phyloP scores from a whole-genome alignment of 441 rosid species.

The Rhodomyrtus psidioides region DNA sequence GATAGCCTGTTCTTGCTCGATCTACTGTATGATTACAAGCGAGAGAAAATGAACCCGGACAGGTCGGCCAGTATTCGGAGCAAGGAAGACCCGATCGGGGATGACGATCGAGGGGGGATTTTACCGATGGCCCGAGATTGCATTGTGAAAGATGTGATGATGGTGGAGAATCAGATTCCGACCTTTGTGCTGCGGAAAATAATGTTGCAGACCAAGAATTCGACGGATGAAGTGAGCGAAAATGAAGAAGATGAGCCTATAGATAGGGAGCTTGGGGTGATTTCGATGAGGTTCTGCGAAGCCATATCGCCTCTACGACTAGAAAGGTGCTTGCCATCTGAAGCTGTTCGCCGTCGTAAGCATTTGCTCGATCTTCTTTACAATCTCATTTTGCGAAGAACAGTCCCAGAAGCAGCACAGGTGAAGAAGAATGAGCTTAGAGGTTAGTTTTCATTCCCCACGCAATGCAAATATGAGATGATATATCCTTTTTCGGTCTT shows the following conservation, averaged over 20 bases:
- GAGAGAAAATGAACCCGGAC: not conserved
- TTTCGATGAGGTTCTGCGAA: not conserved
- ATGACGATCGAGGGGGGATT: not conserved
- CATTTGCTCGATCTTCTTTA: not conserved
- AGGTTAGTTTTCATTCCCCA: not conserved
- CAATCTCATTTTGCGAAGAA: not conserved
- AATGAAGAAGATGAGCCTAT: not conserved
- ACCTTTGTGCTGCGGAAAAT: not conserved
- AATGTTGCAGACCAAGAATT: not conserved
- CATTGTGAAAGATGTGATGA: not conserved
- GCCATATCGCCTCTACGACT: not conserved
- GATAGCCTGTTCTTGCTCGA: not conserved
- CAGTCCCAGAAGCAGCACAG: not conserved
- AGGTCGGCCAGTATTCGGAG: not conserved
- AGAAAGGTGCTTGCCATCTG: not conserved
- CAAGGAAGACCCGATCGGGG: not conserved
- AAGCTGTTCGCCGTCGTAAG: not conserved
- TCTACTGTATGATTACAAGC: not conserved
- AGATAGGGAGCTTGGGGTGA: not conserved
- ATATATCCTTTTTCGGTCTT: not conserved
- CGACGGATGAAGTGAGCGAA: not conserved
- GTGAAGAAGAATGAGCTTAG: not conserved
- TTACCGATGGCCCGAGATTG: not conserved
- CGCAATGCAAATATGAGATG: not conserved
- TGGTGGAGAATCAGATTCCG: not conserved